These are phyloP conservation scores for Suillus luteus DNA, from an alignment of 768 basidiomycete genomes.

Conservation along the genomic window DNA sequence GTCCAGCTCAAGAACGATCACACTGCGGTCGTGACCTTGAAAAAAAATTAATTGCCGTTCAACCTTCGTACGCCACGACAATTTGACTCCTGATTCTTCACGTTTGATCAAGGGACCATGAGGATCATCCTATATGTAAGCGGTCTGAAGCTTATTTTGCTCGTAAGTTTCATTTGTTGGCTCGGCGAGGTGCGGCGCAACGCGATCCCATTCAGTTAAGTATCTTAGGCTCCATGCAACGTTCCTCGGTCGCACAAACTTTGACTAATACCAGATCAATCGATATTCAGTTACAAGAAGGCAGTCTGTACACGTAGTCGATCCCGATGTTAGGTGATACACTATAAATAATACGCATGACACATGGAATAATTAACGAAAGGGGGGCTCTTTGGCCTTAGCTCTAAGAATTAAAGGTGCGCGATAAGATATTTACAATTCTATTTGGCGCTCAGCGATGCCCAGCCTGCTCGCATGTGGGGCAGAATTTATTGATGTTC, in stretches of 20 bases:
- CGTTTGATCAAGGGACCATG: not conserved
- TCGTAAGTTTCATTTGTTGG: not conserved
- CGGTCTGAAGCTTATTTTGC: too few relatives aligned
- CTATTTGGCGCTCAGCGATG: slow-evolving; percentile 22
- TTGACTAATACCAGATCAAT: slow-evolving; percentile 16
- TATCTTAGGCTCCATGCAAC: not conserved
- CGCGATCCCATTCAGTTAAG: not conserved
- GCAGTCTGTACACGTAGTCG: slow-evolving; percentile 15
- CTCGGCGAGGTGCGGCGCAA: not conserved
- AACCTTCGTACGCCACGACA: not conserved
- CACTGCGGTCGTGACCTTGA: not conserved
- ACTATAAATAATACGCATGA: slow-evolving; percentile 14
- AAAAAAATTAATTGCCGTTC: not conserved
- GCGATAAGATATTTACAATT: slow-evolving; percentile 8
- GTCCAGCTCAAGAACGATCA: not conserved
- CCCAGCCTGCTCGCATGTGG: slow-evolving; percentile 37
- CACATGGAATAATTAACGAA: slow-evolving; percentile 27
- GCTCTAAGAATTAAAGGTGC: slow-evolving; percentile 18
- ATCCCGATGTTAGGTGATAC: slow-evolving; percentile 13
- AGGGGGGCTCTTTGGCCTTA: slow-evolving; percentile 11
- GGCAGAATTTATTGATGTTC: slow-evolving; percentile 43
- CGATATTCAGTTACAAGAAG: slow-evolving; percentile 29
- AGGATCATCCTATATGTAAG: not conserved
- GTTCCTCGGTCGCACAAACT: not conserved
- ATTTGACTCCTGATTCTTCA: not conserved